A percentile compares a stretch with the other conserved stretches of the same genome.
phyloP scores from a whole-genome alignment of 2,329 filamentous ascomycete genomes.

The Epichloe bromicola region DNA sequence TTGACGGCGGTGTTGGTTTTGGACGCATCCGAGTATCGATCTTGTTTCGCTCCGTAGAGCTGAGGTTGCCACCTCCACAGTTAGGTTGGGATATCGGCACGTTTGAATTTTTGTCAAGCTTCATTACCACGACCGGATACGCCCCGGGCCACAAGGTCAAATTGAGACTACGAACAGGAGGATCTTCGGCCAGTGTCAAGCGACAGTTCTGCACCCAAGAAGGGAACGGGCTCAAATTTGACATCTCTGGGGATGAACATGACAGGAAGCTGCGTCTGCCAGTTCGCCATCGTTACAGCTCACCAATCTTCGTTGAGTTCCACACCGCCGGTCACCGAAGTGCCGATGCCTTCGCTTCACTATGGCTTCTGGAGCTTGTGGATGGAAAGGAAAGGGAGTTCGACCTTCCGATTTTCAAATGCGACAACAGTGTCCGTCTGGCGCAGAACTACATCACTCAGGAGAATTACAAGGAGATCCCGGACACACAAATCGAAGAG shows the following conservation, averaged over 20 bases:
- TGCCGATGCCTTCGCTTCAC: slow-evolving; percentile 59
- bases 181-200: slow-evolving; percentile 59
- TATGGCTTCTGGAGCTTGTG: slow-evolving; percentile 77
- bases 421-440: slow-evolving; percentile 58
- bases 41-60: slow-evolving; percentile 80
- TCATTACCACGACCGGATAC: slow-evolving; percentile 52
- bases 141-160: slow-evolving; percentile 55
- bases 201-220: slow-evolving; percentile 49
- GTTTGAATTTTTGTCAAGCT: slow-evolving; percentile 70
- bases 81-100: slow-evolving; percentile 93
- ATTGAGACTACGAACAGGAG: slow-evolving; percentile 70
- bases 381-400: slow-evolving; percentile 69
- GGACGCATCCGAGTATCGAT: slow-evolving; percentile 80
- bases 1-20: slow-evolving; percentile 87
- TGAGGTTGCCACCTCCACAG: slow-evolving; percentile 69
- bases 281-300: slow-evolving; percentile 81
- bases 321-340: slow-evolving; percentile 55
- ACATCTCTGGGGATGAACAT: slow-evolving; percentile 31
- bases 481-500: slow-evolving; percentile 65
- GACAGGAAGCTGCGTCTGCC: slow-evolving; percentile 55
- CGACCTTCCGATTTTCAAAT: slow-evolving; percentile 84
- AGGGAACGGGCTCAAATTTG: slow-evolving; percentile 37
- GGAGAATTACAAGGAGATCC: slow-evolving; percentile 54
- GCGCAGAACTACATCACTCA: slow-evolving; percentile 89
- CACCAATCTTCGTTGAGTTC: slow-evolving; percentile 81